Conservation (phyloP, 441 rosid genomes). For the Isatis lusitanica region DNA sequence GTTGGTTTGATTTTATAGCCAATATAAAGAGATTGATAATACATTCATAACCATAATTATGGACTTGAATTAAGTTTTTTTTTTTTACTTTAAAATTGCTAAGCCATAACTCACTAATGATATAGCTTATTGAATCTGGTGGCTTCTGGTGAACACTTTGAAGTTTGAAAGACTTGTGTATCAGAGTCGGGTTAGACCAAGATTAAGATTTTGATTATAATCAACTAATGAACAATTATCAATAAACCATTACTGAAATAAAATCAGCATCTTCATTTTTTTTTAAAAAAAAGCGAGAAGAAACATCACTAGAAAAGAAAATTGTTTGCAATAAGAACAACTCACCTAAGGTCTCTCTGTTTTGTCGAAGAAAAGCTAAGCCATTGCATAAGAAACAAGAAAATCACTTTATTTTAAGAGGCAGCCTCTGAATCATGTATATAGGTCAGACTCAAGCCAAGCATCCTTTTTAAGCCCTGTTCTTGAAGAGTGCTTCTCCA, state of each 20-base stretch:
- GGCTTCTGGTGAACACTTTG: no score
- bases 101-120: no score
- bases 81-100: no score
- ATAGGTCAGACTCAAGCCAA: constrained; percentile 34
- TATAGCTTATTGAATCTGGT: no score
- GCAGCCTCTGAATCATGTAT: constrained; percentile 29
- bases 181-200: no score
- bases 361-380: neutral
- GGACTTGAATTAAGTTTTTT: no score
- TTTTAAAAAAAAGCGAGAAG: neutral
- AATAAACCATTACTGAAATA: neutral
- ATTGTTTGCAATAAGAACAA: constrained; percentile 23
- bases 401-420: no score
- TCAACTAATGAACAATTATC: neutral
- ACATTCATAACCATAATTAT: no score
- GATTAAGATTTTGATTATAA: neutral
- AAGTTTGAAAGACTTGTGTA: no score
- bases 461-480: constrained; percentile 26
- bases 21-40: no score
- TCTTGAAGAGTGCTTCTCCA: constrained; percentile 36
- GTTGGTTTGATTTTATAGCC: no score
- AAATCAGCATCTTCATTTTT: neutral
- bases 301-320: neutral
- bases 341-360: constrained; percentile 11
- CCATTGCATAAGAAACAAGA: constrained; percentile 18